These are phyloP conservation scores for Xylogone sp. DNA, from an alignment of 2,329 filamentous ascomycete species.

Conservation along the genomic window DNA sequence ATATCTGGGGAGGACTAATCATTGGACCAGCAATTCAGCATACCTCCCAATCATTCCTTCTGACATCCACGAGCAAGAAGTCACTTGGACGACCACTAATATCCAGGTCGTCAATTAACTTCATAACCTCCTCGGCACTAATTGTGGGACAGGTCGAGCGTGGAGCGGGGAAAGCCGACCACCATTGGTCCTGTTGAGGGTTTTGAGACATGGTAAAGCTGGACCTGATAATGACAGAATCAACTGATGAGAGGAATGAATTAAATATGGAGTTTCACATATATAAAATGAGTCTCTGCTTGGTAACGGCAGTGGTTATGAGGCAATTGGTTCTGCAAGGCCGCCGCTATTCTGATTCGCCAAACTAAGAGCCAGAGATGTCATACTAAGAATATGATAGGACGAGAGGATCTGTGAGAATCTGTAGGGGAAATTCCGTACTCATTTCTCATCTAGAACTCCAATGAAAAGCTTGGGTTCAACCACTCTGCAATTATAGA, in stretches of 20 bases:
- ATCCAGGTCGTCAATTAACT: constrained; percentile 35
- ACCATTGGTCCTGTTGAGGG: constrained; percentile 17
- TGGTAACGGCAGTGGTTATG: no score
- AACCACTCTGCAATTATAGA: not conserved
- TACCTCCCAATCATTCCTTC: constrained; percentile 47
- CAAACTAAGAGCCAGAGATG: not conserved
- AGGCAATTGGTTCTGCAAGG: no score
- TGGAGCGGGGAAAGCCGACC: constrained; percentile 37
- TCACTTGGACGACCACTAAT: constrained; percentile 26
- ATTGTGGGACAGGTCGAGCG: constrained; percentile 34
- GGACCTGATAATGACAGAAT: not conserved
- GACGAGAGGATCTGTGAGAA: no score
- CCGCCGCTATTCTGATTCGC: not conserved
- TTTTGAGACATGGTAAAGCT: not conserved
- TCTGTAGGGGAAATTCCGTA: no score
- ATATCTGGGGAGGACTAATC: no score
- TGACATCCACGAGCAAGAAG: constrained; percentile 50
- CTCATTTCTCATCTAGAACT: no score
- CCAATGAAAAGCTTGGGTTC: not conserved
- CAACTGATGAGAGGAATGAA: not conserved
- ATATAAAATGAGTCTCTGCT: no score
- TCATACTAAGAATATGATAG: not conserved
- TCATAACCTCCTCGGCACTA: constrained; percentile 36
- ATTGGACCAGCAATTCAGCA: no score
- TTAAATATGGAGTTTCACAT: no score